Evolutionary conservation across 495 filamentous ascomycete species (phyloP), one percentile per base, ranked within the genome.

Genomic region (Talaromyces proteolyticus): DNA sequence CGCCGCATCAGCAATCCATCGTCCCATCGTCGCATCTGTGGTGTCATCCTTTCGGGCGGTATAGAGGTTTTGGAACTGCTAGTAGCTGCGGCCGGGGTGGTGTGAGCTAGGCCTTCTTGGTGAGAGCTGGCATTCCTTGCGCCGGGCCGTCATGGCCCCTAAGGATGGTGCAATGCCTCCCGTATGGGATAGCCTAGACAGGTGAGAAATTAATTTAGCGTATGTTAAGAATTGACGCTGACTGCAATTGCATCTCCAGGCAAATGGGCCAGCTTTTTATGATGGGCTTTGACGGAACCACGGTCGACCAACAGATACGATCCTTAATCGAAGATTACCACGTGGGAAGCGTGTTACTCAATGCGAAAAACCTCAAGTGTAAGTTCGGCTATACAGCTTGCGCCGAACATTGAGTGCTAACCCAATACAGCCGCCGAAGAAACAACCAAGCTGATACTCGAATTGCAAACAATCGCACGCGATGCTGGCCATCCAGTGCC

Each of bases 341-440:
- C 57, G 60, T 95, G 10, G 90, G 87, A 16, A 85, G 84, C n/a
- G 81, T 95, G 53, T 72, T 95, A 40, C 69, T 95, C 34, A 89
- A 88, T 11, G 88, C 90, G 38, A 95, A 95, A 69, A 95, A 95
- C 61, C 74, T 95, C 24, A 91, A 89, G 82, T 91, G 89, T 93
- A 78, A 40, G 47, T 38, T 7, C 1, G 23, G 24, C 34, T 14
- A 12, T 10, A 1, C 7, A 6, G 3, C 10, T 6, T 48, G 14
- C 20, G 24, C n/a, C 3, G 7, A 4, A n/a, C n/a, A 6, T 12
- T 38, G n/a, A 17, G 23, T 6, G 24, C 14, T 18, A 25, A 14
- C 12, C 25, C 21, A 29, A 17, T n/a, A 36, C 52, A 92, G 88
- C 88, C 57, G 90, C 90, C 51, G 82, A 92, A 57, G 85, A 92